Base-by-base conservation (phyloP, 257 asterid species). In the Leptodermis oblonga region DNA sequence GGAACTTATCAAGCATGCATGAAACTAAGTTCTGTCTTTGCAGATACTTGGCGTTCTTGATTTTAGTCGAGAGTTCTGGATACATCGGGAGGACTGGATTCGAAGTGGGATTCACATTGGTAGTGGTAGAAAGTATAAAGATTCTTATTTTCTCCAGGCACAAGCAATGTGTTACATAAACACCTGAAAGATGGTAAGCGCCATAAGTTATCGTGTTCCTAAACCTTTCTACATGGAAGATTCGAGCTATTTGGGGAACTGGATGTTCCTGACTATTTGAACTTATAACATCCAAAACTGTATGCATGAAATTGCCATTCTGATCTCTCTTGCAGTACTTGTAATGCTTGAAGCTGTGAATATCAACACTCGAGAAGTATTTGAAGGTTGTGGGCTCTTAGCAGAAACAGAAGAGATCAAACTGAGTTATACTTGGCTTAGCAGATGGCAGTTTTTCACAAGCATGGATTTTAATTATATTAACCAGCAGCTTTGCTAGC, bases 81-180 rank as follows among this genome's bases (percentile, higher is more conserved):
- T 94, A 77, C 87, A 84, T 75, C 87, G 93, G 1, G 99, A 91
- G 81, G 99, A 89, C 79, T 91, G 97, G 97, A 87, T 91, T 54
- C 80, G 67, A 67, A 86, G 69, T 45, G 99, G 99, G 73, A 82
- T 94, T 73, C 89, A 88, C 74, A 30, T 85, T 22, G 92, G 90
- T 46, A 85, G 88, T 69, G 92, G 96, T 34, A 86, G 99, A 73
- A 89, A 91, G 81, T 91, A 93, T 82, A 91, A 84, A 83, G 99
- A 94, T 75, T 89, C 99, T 5, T 87, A 84, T 81, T 91, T 76
- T 69, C 90, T 91, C 77, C 99, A 94, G 78, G 97, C 99, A 30
- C 97, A 87, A 61, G 42, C 97, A 12, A 79, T 91, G 97, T 89
- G 97, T 65, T 91, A 78, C 82, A 79, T 91, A 12, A 89, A 87